phyloP scores from a whole-genome alignment of 1,139 yeast genomes.

The Kurtzmaniella natalensis region DNA sequence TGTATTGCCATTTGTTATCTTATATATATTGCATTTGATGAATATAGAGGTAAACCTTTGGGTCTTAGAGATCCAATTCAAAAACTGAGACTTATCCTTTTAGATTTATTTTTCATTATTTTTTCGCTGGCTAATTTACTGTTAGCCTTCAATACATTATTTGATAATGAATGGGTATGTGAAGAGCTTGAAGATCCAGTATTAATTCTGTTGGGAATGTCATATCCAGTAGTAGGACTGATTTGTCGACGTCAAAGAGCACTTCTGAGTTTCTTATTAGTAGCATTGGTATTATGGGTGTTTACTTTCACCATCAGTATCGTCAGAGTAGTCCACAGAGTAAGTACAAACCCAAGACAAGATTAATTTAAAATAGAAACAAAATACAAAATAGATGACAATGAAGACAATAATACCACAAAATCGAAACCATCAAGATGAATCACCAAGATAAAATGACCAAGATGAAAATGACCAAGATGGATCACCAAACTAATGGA shows the following conservation, averaged over 20 bases:
- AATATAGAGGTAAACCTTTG: constrained; percentile 84
- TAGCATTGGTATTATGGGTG: constrained; percentile 79
- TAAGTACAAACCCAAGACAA: constrained; percentile 19
- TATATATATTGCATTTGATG: constrained; percentile 82
- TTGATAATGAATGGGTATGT: constrained; percentile 84
- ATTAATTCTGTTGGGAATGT: constrained; percentile 18
- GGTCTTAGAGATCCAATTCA: constrained; percentile 83
- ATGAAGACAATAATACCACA: no score
- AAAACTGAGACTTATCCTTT: constrained; percentile 69
- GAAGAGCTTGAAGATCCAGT: constrained; percentile 21
- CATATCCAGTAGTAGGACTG: constrained; percentile 30
- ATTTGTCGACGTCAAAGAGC: constrained; percentile 82
- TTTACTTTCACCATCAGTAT: constrained; percentile 79
- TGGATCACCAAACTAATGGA: no score
- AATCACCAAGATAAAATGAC: no score
- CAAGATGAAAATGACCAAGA: no score
- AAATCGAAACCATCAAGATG: no score
- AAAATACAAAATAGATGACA: no score
- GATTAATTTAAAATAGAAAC: no score
- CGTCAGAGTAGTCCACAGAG: constrained; percentile 77
- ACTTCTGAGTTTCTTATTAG: constrained; percentile 71
- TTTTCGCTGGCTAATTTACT: constrained; percentile 89
- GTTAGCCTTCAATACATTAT: constrained; percentile 77
- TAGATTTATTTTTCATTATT: constrained; percentile 84
- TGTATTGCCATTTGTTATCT: constrained; percentile 74